Evolutionary conservation across 2,329 filamentous ascomycete species (phyloP).

Genomic region (Fusarium circinatum): DNA sequence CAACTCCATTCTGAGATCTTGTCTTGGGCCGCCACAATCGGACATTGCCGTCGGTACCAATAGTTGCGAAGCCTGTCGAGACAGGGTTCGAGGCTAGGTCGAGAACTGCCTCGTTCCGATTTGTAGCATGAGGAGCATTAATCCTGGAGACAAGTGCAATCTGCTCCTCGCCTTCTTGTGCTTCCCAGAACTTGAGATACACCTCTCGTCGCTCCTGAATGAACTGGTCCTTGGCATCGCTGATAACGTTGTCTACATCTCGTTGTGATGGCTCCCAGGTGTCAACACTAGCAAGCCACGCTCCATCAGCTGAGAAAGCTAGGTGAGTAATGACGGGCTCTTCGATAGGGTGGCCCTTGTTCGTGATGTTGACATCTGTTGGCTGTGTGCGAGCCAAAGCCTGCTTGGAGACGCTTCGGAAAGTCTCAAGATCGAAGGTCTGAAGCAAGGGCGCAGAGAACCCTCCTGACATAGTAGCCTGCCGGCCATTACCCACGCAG

Average conservation of each 20-base stretch:
- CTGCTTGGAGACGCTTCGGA: slow-evolving; percentile 84
- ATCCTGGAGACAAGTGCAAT: slow-evolving; percentile 86
- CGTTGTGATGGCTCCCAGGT: slow-evolving; percentile 82
- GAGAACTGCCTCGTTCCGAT: slow-evolving; percentile 69
- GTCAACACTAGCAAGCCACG: slow-evolving; percentile 92
- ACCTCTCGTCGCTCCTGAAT: slow-evolving; percentile 72
- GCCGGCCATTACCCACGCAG: slow-evolving; percentile 71
- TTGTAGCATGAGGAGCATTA: slow-evolving; percentile 79
- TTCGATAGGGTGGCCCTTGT: slow-evolving; percentile 74
- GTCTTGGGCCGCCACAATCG: slow-evolving; percentile 84
- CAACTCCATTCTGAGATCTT: slow-evolving; percentile 74
- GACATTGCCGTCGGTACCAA: slow-evolving; percentile 82
- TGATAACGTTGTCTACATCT: slow-evolving; percentile 66
- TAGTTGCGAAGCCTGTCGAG: slow-evolving; percentile 79
- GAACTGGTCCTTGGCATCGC: slow-evolving; percentile 56
- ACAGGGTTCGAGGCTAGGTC: slow-evolving; percentile 77
- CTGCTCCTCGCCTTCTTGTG: slow-evolving; percentile 64
- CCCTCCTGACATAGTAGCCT: slow-evolving; percentile 63
- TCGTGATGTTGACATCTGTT: slow-evolving; percentile 81
- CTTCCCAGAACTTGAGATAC: slow-evolving; percentile 90
- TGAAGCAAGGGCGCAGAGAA: slow-evolving; percentile 74
- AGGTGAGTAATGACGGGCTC: slow-evolving; percentile 83
- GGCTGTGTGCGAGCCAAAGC: slow-evolving; percentile 88
- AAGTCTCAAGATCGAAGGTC: slow-evolving; percentile 84
- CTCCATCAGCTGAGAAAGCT: slow-evolving; percentile 80